Evolutionary conservation across 2,329 filamentous ascomycete species (phyloP).

Genomic region (Rhynchosporium graminicola): DNA sequence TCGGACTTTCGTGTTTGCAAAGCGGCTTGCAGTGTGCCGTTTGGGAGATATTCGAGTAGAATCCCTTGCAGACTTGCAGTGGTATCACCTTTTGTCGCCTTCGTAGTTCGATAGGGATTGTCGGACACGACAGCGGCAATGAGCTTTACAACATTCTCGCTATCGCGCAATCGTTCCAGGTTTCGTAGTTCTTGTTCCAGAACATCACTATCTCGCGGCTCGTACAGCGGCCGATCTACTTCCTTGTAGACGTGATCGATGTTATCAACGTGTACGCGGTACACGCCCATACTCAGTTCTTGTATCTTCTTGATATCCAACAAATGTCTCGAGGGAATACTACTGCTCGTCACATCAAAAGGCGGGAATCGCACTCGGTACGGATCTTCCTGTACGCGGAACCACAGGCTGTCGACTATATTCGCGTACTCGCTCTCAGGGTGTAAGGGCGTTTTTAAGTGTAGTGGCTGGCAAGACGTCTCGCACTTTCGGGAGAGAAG

Average conservation of each 20-base stretch:
- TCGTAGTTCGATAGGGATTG: constrained; percentile 27
- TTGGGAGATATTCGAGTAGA: constrained; percentile 32
- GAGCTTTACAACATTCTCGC: constrained; percentile 29
- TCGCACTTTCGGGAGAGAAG: constrained; percentile 18
- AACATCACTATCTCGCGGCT: constrained; percentile 30
- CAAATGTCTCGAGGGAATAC: constrained; percentile 22
- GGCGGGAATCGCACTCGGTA: constrained; percentile 23
- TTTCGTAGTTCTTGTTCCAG: constrained; percentile 33
- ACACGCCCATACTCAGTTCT: constrained; percentile 19
- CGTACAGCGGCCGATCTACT: constrained; percentile 30
- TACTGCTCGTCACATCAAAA: constrained; percentile 20
- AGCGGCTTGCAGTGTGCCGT: constrained; percentile 27
- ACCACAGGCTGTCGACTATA: constrained; percentile 24
- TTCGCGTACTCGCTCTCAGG: constrained; percentile 25
- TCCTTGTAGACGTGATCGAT: constrained; percentile 34
- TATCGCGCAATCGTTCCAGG: constrained; percentile 26
- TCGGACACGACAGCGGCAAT: constrained; percentile 29
- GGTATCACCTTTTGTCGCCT: background rate
- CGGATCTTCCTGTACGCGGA: constrained; percentile 27
- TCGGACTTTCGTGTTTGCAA: constrained; percentile 22
- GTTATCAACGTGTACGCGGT: constrained; percentile 21
- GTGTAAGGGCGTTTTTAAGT: constrained; percentile 23
- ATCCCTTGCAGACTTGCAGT: constrained; percentile 26
- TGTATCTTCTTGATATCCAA: constrained; percentile 26
- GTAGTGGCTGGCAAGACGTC: constrained; percentile 18